Evolutionary conservation across 225 moss, liverwort and hornwort genomes (phyloP).

Genomic region (Straminergon stramineum): DNA sequence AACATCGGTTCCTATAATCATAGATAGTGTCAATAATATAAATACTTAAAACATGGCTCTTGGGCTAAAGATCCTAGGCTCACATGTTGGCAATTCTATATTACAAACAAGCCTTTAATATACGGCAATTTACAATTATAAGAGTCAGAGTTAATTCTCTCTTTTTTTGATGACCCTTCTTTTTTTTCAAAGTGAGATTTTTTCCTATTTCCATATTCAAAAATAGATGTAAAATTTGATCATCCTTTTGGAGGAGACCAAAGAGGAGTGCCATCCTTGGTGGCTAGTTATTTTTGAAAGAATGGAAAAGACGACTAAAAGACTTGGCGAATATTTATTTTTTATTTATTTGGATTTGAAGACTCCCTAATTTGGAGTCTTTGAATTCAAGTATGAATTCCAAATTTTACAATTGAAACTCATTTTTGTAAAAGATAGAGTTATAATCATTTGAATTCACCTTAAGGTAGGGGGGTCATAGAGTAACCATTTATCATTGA

Average conservation of each 20-base stretch:
- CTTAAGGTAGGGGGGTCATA: too few relatives aligned
- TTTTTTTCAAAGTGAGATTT: too few relatives aligned
- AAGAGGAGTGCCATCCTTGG: background rate
- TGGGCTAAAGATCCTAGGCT: too few relatives aligned
- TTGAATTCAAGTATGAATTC: background rate
- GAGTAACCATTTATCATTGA: background rate
- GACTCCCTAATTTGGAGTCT: fast-evolving
- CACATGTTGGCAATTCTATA: too few relatives aligned
- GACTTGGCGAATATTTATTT: background rate
- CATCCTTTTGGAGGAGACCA: background rate
- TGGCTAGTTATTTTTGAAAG: background rate
- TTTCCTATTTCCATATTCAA: background rate
- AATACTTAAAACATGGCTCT: too few relatives aligned
- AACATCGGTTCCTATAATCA: too few relatives aligned
- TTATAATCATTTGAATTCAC: background rate
- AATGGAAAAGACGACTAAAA: background rate
- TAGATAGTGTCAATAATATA: too few relatives aligned
- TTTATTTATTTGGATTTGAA: background rate
- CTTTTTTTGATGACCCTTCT: background rate
- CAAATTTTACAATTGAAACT: background rate
- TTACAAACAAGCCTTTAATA: background rate
- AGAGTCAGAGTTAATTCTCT: background rate
- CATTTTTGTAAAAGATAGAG: background rate
- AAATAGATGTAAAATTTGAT: background rate
- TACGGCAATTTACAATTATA: background rate